Percentiles rank a stretch among this genome's conserved stretches.
phyloP scores from a whole-genome alignment of 352 stramenopile species.

The Nothophytophthora sp. region DNA sequence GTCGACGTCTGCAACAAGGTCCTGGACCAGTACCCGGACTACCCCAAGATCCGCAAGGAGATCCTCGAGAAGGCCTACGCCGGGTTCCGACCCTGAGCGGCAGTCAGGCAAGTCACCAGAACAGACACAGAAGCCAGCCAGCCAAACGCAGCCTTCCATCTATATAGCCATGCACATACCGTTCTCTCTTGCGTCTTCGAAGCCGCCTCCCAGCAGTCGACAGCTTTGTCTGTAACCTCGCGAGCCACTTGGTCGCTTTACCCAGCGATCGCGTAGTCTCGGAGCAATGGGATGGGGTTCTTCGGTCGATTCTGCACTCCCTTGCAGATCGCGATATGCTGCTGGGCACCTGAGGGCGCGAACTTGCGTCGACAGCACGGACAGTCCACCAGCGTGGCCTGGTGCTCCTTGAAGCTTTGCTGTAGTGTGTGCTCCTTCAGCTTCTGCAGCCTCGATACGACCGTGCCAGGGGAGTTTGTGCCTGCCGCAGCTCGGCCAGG shows the following conservation, averaged over 20 bases:
- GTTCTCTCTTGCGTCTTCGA: constrained; percentile 3
- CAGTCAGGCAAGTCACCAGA: background rate
- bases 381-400: constrained; percentile 79
- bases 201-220: too few relatives aligned
- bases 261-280: constrained; percentile 66
- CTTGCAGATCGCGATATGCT: constrained; percentile 89
- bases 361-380: constrained; percentile 83
- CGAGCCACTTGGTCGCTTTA: constrained; percentile 18
- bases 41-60: constrained; percentile 94
- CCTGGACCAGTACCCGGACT: constrained; percentile 93
- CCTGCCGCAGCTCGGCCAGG: constrained; percentile 11
- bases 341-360: constrained; percentile 74
- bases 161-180: constrained; percentile 18
- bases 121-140: constrained; percentile 12
- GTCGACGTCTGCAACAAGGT: constrained; percentile 95
- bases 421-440: constrained; percentile 62
- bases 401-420: constrained; percentile 76
- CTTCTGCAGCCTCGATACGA: constrained; percentile 27
- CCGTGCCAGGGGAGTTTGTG: constrained; percentile 11
- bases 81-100: constrained; percentile 80
- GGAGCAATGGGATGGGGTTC: constrained; percentile 67
- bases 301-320: constrained; percentile 79
- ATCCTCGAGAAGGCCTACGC: constrained; percentile 93
- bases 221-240: too few relatives aligned
- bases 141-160: constrained; percentile 22